Conservation (phyloP, 805 yeast species). For the Scheffersomyces lignosus region DNA sequence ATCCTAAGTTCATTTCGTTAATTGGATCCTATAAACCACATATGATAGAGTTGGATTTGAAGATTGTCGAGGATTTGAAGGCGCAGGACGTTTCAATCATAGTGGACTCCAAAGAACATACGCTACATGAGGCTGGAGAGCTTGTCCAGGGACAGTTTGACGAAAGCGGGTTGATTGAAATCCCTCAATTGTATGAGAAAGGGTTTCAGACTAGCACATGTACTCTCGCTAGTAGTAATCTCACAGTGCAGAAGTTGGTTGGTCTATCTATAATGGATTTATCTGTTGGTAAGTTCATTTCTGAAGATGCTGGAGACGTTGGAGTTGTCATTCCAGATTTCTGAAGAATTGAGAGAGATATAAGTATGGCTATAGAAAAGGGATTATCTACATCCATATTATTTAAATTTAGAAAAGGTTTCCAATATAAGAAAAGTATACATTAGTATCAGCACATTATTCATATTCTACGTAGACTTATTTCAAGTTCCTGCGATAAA, state of each 20-base stretch:
- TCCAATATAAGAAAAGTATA: too few species aligned
- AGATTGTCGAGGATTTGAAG: slow-evolving; percentile 35
- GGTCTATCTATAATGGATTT: slow-evolving; percentile 69
- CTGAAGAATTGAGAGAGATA: too few species aligned
- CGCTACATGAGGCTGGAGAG: slow-evolving; percentile 65
- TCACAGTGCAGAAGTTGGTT: slow-evolving; percentile 55
- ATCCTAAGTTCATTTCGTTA: slow-evolving; percentile 47
- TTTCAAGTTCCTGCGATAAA: too few species aligned
- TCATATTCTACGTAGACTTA: too few species aligned
- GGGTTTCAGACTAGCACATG: too few species aligned
- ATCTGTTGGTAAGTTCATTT: slow-evolving; percentile 46
- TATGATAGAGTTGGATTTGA: slow-evolving; percentile 60
- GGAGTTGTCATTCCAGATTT: not conserved
- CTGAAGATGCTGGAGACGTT: slow-evolving; percentile 19
- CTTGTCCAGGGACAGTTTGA: slow-evolving; percentile 47
- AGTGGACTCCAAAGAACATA: slow-evolving; percentile 61
- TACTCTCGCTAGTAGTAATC: slow-evolving; percentile 9
- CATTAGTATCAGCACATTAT: too few species aligned
- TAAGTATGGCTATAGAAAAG: too few species aligned
- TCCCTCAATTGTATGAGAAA: slow-evolving; percentile 38
- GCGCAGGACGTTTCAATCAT: slow-evolving; percentile 42
- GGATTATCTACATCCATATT: too few species aligned
- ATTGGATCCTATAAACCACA: slow-evolving; percentile 70
- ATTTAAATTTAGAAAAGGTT: too few species aligned
- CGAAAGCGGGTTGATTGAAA: slow-evolving; percentile 43